Conservation (phyloP, 1,139 yeast species). For the Blastobotrys arbuscula region DNA sequence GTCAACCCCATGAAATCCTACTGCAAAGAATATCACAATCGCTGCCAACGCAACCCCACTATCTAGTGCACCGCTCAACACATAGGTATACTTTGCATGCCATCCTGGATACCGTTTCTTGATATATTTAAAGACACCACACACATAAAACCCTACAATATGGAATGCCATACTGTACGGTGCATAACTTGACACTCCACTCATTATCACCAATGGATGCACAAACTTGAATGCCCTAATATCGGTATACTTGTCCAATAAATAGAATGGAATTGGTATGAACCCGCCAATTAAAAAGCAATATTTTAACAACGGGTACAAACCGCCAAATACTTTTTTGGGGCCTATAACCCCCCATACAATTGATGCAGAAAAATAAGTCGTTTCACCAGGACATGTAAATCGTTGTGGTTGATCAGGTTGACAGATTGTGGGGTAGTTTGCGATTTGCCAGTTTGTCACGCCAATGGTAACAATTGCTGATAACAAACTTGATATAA, state of each 20-base stretch:
- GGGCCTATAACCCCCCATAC: constrained; percentile 69
- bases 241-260: background rate
- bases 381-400: constrained; percentile 37
- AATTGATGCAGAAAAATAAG: constrained; percentile 50
- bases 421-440: constrained; percentile 32
- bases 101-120: constrained; percentile 35
- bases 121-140: constrained; percentile 8
- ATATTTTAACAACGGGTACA: constrained; percentile 45
- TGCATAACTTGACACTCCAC: constrained; percentile 7
- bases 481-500: constrained; percentile 36
- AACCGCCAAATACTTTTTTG: constrained; percentile 43
- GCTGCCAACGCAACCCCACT: constrained; percentile 57
- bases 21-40: constrained; percentile 48
- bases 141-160: constrained; percentile 4
- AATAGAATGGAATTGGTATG: constrained; percentile 4
- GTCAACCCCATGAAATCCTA: constrained; percentile 39
- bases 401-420: constrained; percentile 26
- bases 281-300: constrained; percentile 38
- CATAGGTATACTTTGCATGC: constrained; percentile 63
- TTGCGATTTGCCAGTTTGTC: constrained; percentile 44
- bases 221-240: constrained; percentile 2
- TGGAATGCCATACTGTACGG: constrained; percentile 9
- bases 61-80: constrained; percentile 48
- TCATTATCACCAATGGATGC: constrained; percentile 11
- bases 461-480: constrained; percentile 46